These are phyloP conservation scores for Blastobotrys peoriensis DNA, from an alignment of 805 yeast species.

Conservation along the genomic window DNA sequence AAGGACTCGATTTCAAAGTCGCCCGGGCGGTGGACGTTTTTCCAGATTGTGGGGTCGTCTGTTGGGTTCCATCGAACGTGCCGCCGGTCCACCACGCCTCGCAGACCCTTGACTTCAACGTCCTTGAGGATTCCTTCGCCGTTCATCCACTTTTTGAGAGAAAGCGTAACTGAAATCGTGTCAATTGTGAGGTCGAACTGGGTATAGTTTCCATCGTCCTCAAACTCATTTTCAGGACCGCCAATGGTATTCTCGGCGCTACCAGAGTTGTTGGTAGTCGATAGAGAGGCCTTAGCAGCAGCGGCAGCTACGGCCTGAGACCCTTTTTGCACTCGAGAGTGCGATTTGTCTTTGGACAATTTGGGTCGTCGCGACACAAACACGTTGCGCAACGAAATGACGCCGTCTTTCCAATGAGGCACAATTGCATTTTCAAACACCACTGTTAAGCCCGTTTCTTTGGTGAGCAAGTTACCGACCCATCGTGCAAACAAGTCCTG, in stretches of 20 bases:
- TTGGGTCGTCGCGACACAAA: constrained; percentile 82
- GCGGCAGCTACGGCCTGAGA: constrained; percentile 62
- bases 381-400: constrained; percentile 76
- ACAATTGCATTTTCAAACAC: constrained; percentile 91
- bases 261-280: constrained; percentile 6
- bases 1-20: constrained; percentile 89
- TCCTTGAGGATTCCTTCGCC: constrained; percentile 84
- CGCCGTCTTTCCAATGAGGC: constrained; percentile 89
- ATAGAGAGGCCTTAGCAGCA: constrained; percentile 31
- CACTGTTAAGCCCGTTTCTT: constrained; percentile 74
- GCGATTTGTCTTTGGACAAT: constrained; percentile 26
- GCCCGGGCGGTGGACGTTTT: constrained; percentile 69
- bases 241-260: constrained; percentile 2
- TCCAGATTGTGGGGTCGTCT: constrained; percentile 78
- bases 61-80: constrained; percentile 77
- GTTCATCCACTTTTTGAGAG: constrained; percentile 80
- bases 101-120: constrained; percentile 71
- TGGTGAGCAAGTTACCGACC: constrained; percentile 77
- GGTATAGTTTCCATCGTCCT: constrained; percentile 88
- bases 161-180: constrained; percentile 70
- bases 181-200: constrained; percentile 91
- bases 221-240: neutral
- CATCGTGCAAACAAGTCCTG: constrained; percentile 80
- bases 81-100: constrained; percentile 91
- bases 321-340: constrained; percentile 53